Conservation (phyloP, 352 stramenopile genomes). For the Thalassiosira delicatula region DNA sequence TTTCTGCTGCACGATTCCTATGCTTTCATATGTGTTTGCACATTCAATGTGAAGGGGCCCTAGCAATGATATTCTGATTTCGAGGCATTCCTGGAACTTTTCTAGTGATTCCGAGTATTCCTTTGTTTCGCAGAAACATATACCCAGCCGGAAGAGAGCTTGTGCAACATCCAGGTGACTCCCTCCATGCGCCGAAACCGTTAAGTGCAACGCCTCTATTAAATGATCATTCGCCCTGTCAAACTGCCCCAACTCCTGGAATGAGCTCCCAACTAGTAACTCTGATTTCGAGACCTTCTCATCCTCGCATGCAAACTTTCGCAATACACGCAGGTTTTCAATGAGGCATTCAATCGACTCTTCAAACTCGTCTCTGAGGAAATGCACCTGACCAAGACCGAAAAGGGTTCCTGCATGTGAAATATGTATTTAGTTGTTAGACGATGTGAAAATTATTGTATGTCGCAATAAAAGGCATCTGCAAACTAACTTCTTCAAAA, state of each 20-base stretch:
- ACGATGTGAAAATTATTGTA: too few species aligned
- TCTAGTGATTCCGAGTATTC: conserved; percentile 62
- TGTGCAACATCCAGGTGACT: conserved; percentile 65
- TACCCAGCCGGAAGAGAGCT: conserved; percentile 68
- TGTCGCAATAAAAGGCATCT: too few species aligned
- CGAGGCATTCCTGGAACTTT: conserved; percentile 64
- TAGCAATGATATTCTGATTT: conserved; percentile 58
- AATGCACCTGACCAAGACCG: conserved; percentile 60
- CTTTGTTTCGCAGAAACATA: conserved; percentile 70
- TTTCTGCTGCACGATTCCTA: conserved; percentile 76
- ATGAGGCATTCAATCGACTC: conserved; percentile 65
- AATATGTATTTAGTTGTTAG: too few species aligned
- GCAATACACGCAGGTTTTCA: conserved; percentile 68
- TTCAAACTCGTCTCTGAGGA: conserved; percentile 56
- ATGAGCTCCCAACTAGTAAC: conserved; percentile 63
- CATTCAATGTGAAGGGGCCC: conserved; percentile 67
- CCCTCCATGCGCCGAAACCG: conserved; percentile 40
- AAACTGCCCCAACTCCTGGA: conserved; percentile 67
- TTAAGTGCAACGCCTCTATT: conserved; percentile 53
- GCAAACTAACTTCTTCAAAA: too few species aligned
- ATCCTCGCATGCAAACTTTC: conserved; percentile 46
- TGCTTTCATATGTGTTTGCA: conserved; percentile 70
- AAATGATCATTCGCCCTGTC: conserved; percentile 58
- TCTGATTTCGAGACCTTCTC: conserved; percentile 53
- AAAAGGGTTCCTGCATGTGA: conserved; percentile 42